phyloP scores from a whole-genome alignment of 2,329 filamentous ascomycete genomes.

The Lachnellula arida region DNA sequence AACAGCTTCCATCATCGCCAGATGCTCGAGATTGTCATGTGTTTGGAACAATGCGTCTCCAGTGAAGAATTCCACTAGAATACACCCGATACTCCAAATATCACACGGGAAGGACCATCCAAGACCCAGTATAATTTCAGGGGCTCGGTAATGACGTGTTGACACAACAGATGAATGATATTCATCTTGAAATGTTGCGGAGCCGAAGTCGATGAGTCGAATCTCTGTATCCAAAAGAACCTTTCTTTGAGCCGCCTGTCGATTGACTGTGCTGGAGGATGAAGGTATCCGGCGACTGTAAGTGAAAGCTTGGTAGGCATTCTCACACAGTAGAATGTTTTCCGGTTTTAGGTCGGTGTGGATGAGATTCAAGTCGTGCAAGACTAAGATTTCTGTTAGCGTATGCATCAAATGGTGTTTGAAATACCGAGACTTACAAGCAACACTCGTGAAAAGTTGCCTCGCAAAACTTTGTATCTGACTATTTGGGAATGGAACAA shows the following conservation, averaged over 20 bases:
- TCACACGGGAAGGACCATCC: conserved; percentile 70
- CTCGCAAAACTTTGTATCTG: conserved; percentile 97
- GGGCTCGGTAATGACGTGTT: conserved; percentile 64
- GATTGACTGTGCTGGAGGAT: conserved; percentile 54
- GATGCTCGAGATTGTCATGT: conserved; percentile 66
- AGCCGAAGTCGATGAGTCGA: conserved; percentile 66
- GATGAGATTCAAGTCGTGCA: conserved; percentile 95
- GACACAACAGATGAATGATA: conserved; percentile 69
- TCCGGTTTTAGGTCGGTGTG: conserved; percentile 78
- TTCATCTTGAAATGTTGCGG: conserved; percentile 67
- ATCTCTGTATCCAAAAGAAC: conserved; percentile 67
- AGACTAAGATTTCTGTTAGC: conserved; percentile 51
- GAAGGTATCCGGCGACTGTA: conserved; percentile 67
- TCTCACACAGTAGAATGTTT: conserved; percentile 64
- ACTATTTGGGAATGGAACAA: conserved; percentile 95
- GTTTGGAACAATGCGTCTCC: conserved; percentile 69
- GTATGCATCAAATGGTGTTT: neutral
- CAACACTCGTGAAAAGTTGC: conserved; percentile 95
- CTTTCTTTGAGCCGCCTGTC: conserved; percentile 58
- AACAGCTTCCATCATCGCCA: conserved; percentile 73
- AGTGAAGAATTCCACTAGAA: conserved; percentile 67
- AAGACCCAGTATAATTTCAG: conserved; percentile 65
- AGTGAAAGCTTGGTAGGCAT: conserved; percentile 63
- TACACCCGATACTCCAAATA: conserved; percentile 71
- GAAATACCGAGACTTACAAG: conserved; percentile 61